These are phyloP conservation scores for Phaeosphaeriaceae sp. DNA, from an alignment of 2,329 filamentous ascomycete genomes.

Conservation along the genomic window DNA sequence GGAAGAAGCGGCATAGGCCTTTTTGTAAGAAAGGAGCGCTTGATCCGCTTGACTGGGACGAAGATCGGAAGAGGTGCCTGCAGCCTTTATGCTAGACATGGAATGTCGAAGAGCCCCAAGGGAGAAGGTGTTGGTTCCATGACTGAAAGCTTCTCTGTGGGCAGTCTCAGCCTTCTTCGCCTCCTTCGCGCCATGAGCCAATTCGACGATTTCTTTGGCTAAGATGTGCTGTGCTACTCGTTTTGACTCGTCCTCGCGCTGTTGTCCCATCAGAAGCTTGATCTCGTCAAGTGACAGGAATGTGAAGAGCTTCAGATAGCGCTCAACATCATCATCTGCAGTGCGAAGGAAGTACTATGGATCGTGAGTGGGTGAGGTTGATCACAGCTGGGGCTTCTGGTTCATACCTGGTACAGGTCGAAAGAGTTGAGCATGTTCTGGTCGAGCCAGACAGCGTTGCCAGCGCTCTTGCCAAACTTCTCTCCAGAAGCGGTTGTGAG, in stretches of 20 bases:
- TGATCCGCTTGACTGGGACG: constrained; percentile 16
- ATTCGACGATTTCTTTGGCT: constrained; percentile 79
- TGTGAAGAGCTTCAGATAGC: constrained; percentile 86
- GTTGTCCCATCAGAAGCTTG: constrained; percentile 69
- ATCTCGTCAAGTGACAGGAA: constrained; percentile 81
- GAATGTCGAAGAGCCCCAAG: constrained; percentile 32
- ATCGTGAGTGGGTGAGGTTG: neutral
- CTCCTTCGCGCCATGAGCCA: constrained; percentile 74
- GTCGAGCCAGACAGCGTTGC: constrained; percentile 94
- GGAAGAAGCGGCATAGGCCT: constrained; percentile 28
- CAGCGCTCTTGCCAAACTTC: constrained; percentile 94
- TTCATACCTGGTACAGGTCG: constrained; percentile 76
- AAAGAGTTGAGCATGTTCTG: constrained; percentile 79
- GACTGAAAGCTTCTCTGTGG: constrained; percentile 57
- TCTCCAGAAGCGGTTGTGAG: constrained; percentile 83
- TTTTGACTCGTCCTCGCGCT: constrained; percentile 71
- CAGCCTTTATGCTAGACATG: constrained; percentile 12
- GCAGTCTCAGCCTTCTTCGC: constrained; percentile 68
- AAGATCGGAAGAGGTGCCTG: constrained; percentile 1
- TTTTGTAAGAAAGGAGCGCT: constrained; percentile 32
- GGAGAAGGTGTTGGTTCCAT: constrained; percentile 39
- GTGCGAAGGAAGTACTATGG: constrained; percentile 81
- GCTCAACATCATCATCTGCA: constrained; percentile 80
- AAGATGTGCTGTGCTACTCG: constrained; percentile 83
- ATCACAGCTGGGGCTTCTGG: neutral